Conservation (phyloP, 1,284 basidiomycete genomes). For the Cutaneotrichosporon sp. region DNA sequence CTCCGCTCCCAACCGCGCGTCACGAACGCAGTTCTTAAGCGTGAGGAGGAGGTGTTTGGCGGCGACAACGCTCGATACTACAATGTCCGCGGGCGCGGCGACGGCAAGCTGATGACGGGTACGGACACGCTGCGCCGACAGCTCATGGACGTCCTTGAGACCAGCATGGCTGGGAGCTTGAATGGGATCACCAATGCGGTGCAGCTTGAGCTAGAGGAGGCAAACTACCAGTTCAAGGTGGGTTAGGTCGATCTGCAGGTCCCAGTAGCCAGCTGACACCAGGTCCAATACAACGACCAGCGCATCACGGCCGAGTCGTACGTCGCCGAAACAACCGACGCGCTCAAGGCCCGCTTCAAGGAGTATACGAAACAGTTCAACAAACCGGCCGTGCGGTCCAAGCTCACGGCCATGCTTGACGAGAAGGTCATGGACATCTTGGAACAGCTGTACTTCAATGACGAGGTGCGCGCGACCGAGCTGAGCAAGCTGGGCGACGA, state of each 20-base stretch:
- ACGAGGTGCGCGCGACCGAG: constrained; percentile 68
- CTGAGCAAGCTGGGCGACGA: constrained; percentile 69
- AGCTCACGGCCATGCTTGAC: constrained; percentile 87
- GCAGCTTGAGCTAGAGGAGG: constrained; percentile 92
- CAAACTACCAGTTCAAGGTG: constrained; percentile 92
- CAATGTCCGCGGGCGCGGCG: constrained; percentile 43
- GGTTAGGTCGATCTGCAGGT: background rate
- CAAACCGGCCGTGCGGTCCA: constrained; percentile 79
- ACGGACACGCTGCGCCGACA: constrained; percentile 81
- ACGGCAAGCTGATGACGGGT: constrained; percentile 66
- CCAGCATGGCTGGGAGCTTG: constrained; percentile 90
- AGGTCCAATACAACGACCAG: constrained; percentile 95
- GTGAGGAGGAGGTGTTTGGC: constrained; percentile 78
- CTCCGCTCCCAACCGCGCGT: constrained; percentile 42
- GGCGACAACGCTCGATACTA: constrained; percentile 60
- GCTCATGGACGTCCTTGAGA: constrained; percentile 94
- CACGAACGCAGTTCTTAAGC: constrained; percentile 58
- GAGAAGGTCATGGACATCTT: constrained; percentile 95
- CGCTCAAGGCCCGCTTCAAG: constrained; percentile 85
- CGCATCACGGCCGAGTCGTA: constrained; percentile 93
- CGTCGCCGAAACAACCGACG: constrained; percentile 93
- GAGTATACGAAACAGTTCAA: constrained; percentile 79
- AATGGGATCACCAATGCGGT: constrained; percentile 95
- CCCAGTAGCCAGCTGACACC: constrained; percentile 66
- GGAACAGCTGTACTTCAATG: constrained; percentile 95